Conservation (phyloP, 352 stramenopile genomes). For the Phytophthora tubulina region DNA sequence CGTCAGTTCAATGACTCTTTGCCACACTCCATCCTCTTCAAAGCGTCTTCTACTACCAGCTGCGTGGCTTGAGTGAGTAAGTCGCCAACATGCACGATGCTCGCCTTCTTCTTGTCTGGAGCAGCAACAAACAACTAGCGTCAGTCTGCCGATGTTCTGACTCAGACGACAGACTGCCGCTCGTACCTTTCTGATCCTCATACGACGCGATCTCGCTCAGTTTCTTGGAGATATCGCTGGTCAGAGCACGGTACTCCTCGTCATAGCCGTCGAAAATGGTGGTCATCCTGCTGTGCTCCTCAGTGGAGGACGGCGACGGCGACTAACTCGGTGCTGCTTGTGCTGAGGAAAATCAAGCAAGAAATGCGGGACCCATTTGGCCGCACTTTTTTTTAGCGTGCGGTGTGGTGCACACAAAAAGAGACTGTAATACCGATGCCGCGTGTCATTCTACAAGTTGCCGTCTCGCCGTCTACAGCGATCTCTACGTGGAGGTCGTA, state of each 20-base stretch:
- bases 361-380: slow-evolving; percentile 24
- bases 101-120: slow-evolving; percentile 89
- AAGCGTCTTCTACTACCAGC: slow-evolving; percentile 49
- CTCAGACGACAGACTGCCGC: neutral
- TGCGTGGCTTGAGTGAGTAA: slow-evolving; percentile 86
- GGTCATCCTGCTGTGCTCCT: slow-evolving; percentile 62
- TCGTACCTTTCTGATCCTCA: slow-evolving; percentile 79
- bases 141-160: neutral
- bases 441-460: slow-evolving; percentile 45
- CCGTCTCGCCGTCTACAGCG: neutral
- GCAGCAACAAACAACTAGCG: neutral
- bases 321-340: neutral
- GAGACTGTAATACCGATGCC: slow-evolving; percentile 2
- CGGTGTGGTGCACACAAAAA: slow-evolving; percentile 21
- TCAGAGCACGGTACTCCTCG: slow-evolving; percentile 87
- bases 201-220: slow-evolving; percentile 90
- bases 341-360: slow-evolving; percentile 34
- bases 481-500: neutral
- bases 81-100: slow-evolving; percentile 82
- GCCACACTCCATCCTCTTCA: neutral
- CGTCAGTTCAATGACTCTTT: neutral
- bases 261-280: slow-evolving; percentile 92
- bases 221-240: slow-evolving; percentile 90
- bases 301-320: neutral
- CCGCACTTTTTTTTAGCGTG: slow-evolving; percentile 30